Base-by-base conservation (phyloP, 495 filamentous ascomycete genomes). In the Penicillium crystallinum region DNA sequence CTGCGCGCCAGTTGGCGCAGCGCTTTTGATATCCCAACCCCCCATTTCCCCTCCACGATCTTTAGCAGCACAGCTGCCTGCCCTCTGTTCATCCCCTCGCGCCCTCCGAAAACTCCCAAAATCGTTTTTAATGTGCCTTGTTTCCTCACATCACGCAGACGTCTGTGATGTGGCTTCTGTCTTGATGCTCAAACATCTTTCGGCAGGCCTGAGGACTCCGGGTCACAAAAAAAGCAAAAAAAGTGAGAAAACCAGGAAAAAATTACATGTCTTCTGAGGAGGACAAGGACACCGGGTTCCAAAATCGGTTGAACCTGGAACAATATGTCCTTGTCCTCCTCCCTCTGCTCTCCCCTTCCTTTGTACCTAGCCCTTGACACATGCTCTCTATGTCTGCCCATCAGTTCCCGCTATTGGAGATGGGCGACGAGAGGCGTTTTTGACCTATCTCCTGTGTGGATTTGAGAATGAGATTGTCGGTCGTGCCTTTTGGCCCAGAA, bases 101-200 rank as follows among this genome's bases (percentile, higher is more conserved):
- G 23, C 35, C 18, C 46, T 18, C 53, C 15, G 37, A 48, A 56
- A 55, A 61, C 59, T 11, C 18, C 23, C 18, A 47, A 46, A 61
- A 50, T 58, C 56, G 63, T 46, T 57, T 64, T 66, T 72, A 62
- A 67, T 70, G 67, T 72, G 69, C 67, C 60, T 67, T 53, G n/a
- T 29, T 27, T 48, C 25, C 6, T 17, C 5, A 14, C 22, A 34
- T 46, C 23, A 30, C 10, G 33, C 45, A 18, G 11, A 10, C n/a
- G 0, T 18, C 8, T 7, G 27, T 18, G 7, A 43, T 19, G 44
- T 30, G 44, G 8, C 29, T 6, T 12, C 22, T 0, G 21, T 6
- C n/a, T 29, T 15, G 35, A 39, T 18, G 18, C 10, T 6, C 25
- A 14, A 2, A 0, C 10, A 14, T 31, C 22, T 49, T n/a, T 9